Evolutionary conservation across 345 rosid species (phyloP).

Genomic region (Salix udensis): DNA sequence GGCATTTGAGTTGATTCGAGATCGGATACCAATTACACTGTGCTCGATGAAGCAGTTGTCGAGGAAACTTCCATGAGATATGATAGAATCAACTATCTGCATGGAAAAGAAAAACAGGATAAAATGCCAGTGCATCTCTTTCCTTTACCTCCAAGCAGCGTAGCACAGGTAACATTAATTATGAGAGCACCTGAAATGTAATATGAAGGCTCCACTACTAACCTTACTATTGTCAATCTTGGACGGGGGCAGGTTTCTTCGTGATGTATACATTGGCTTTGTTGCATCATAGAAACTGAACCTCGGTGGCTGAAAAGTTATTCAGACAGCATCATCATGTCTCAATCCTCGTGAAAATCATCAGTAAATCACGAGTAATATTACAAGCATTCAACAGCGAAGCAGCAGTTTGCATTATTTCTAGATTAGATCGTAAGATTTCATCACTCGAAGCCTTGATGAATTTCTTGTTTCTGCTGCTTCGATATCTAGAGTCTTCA

Average conservation of each 20-base stretch:
- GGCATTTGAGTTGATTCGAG: conserved; percentile 69
- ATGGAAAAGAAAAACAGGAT: conserved; percentile 12
- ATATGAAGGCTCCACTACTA: conserved; percentile 7
- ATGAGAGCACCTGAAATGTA: background rate
- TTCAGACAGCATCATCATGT: background rate
- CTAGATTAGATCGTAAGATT: too few species aligned
- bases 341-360: background rate
- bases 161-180: background rate
- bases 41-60: conserved; percentile 68
- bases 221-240: conserved; percentile 80
- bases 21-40: conserved; percentile 85
- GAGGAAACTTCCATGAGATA: conserved; percentile 91
- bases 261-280: conserved; percentile 83
- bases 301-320: conserved; percentile 60
- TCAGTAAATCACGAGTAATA: background rate
- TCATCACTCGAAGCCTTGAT: too few species aligned
- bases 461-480: too few species aligned
- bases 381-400: background rate
- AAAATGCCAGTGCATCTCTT: background rate
- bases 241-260: conserved; percentile 89
- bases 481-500: too few species aligned
- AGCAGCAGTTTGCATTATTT: too few species aligned
- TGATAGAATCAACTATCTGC: conserved; percentile 78
- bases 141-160: background rate
- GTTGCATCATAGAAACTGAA: conserved; percentile 93